Evolutionary conservation across 495 filamentous ascomycete species (phyloP).

Genomic region (Penicillium riverlandense): DNA sequence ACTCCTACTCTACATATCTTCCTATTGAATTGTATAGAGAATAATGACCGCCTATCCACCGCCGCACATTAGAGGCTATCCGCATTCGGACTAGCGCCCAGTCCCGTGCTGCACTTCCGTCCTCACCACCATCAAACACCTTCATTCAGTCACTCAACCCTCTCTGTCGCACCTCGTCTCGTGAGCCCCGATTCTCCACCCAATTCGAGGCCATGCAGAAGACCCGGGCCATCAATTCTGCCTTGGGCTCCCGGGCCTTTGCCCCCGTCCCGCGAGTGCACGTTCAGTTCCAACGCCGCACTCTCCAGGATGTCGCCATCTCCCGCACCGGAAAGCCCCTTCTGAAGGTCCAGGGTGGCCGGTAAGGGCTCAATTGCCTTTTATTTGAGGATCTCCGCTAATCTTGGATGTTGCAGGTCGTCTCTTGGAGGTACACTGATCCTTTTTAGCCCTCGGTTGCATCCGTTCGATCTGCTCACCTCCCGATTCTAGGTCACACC

Average conservation of each 20-base stretch:
- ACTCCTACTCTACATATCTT: too few species aligned
- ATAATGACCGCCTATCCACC: too few species aligned
- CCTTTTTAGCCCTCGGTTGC: conserved; percentile 16
- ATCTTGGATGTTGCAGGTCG: conserved; percentile 47
- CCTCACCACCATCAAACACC: conserved; percentile 27
- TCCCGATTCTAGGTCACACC: conserved; percentile 64
- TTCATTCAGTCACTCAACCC: conserved; percentile 13
- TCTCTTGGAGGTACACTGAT: conserved; percentile 68
- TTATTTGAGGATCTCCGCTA: conserved; percentile 5
- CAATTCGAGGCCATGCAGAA: conserved; percentile 45
- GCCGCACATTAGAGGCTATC: conserved; percentile 5
- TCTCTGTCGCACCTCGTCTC: conserved; percentile 12
- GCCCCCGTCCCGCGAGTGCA: conserved; percentile 34
- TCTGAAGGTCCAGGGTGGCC: conserved; percentile 72
- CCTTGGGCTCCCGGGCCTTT: conserved; percentile 36
- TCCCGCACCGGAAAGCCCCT: conserved; percentile 84
- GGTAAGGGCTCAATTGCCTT: conserved; percentile 47
- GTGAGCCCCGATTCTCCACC: conserved; percentile 9
- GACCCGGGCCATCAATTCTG: conserved; percentile 40
- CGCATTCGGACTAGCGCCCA: conserved; percentile 31
- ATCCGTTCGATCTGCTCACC: conserved; percentile 16
- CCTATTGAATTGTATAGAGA: too few species aligned
- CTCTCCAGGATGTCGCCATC: conserved; percentile 72
- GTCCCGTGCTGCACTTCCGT: conserved; percentile 36
- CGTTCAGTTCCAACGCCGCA: conserved; percentile 43